These are phyloP conservation scores for Ensete ventricosum DNA, from an alignment of 176 grass and related monocot species.

Conservation along the genomic window DNA sequence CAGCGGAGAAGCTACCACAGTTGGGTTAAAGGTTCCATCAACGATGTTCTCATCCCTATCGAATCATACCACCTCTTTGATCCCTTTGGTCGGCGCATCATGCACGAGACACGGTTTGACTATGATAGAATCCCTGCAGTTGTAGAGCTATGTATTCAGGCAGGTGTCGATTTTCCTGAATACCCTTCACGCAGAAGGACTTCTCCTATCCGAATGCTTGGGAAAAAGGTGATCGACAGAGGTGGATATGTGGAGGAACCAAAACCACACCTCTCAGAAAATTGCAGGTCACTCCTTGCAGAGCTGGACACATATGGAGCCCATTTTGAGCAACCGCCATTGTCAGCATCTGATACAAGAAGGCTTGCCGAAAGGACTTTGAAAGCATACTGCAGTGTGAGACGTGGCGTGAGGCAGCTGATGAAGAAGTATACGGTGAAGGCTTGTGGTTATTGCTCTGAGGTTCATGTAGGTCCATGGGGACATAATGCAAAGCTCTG, in stretches of 20 bases:
- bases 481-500: slow-evolving; percentile 88
- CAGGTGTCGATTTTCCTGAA: slow-evolving; percentile 65
- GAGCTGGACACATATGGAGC: slow-evolving; percentile 71
- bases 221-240: slow-evolving; percentile 68
- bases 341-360: slow-evolving; percentile 32
- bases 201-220: slow-evolving; percentile 68
- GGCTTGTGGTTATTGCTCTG: slow-evolving; percentile 83
- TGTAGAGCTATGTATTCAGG: slow-evolving; percentile 89
- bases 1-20: slow-evolving; percentile 55
- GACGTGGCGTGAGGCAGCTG: slow-evolving; percentile 38
- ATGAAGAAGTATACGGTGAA: slow-evolving; percentile 88
- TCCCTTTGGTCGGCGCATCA: slow-evolving; percentile 76
- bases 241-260: slow-evolving; percentile 66
- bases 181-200: slow-evolving; percentile 72
- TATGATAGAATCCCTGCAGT: slow-evolving; percentile 85
- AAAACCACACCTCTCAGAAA: slow-evolving; percentile 42
- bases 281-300: slow-evolving; percentile 51
- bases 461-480: slow-evolving; percentile 85
- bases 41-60: slow-evolving; percentile 66
- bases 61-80: slow-evolving; percentile 92
- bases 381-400: slow-evolving; percentile 59
- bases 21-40: slow-evolving; percentile 71
- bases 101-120: slow-evolving; percentile 78
- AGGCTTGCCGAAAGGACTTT: slow-evolving; percentile 55
- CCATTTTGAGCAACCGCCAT: slow-evolving; percentile 18